Evolutionary conservation across 2,329 filamentous ascomycete genomes (phyloP).

Genomic region (Hypomyces perniciosus): DNA sequence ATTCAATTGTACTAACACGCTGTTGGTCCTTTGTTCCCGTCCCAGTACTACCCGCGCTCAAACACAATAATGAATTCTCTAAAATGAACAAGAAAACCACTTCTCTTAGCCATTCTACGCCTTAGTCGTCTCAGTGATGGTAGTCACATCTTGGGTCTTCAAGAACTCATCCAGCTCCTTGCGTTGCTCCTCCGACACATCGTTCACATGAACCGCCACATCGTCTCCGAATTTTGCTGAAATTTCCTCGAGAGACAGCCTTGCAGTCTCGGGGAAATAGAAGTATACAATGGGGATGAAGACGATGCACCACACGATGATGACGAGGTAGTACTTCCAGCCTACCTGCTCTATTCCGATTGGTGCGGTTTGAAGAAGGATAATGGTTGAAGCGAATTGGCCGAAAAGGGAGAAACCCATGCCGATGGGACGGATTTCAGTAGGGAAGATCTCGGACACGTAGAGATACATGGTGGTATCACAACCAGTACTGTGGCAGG

Average conservation of each 20-base stretch:
- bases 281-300: slow-evolving; percentile 27
- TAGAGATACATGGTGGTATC: slow-evolving; percentile 37
- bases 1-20: too few species aligned
- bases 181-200: slow-evolving; percentile 30
- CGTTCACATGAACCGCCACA: slow-evolving; percentile 39
- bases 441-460: slow-evolving; percentile 35
- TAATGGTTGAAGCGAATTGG: slow-evolving; percentile 42
- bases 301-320: slow-evolving; percentile 36
- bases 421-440: slow-evolving; percentile 44
- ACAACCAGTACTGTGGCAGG: slow-evolving; percentile 27
- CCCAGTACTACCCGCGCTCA: too few species aligned
- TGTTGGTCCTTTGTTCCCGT: too few species aligned
- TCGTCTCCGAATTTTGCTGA: slow-evolving; percentile 39
- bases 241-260: slow-evolving; percentile 37
- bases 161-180: slow-evolving; percentile 20
- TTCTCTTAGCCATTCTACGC: background rate
- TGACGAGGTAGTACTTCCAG: slow-evolving; percentile 46
- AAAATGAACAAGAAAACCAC: background rate
- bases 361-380: slow-evolving; percentile 38
- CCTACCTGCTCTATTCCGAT: slow-evolving; percentile 35
- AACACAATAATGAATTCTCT: too few species aligned
- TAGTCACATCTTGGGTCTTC: slow-evolving; percentile 13
- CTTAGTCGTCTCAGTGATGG: slow-evolving; percentile 1
- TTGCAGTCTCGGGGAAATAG: slow-evolving; percentile 26
- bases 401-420: slow-evolving; percentile 47